Percentiles rank a stretch among this genome's conserved stretches.
Evolutionary conservation across 2,329 filamentous ascomycete genomes (phyloP).

Genomic region (Penicillium psychrosexuale): DNA sequence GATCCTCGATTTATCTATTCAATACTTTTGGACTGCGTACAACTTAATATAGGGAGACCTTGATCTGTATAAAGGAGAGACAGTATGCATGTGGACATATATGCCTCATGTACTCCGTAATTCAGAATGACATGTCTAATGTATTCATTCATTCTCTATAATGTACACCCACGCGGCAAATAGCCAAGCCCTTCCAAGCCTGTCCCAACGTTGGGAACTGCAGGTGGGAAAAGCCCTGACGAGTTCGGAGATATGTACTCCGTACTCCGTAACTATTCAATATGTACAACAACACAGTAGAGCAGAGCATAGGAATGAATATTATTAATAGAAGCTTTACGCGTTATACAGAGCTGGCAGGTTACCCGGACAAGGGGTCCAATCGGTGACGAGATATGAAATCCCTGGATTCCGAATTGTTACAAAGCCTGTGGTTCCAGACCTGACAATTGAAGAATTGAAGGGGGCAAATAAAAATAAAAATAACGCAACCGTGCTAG

Average conservation of each 20-base stretch:
- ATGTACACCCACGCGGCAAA: background rate
- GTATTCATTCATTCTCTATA: background rate
- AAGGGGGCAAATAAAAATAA: background rate
- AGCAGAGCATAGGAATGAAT: background rate
- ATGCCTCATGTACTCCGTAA: background rate
- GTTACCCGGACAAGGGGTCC: constrained; percentile 1
- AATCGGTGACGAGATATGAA: constrained; percentile 1
- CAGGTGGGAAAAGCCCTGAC: background rate
- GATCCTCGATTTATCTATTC: background rate
- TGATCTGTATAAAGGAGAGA: constrained; percentile 3
- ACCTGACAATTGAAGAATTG: background rate
- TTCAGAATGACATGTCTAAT: background rate
- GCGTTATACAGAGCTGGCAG: constrained; percentile 1
- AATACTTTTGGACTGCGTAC: background rate
- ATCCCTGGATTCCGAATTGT: constrained; percentile 11
- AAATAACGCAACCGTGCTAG: constrained; percentile 6
- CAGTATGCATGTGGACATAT: constrained; percentile 1
- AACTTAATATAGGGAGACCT: background rate
- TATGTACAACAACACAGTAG: constrained; percentile 8
- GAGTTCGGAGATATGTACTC: background rate
- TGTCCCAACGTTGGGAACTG: constrained; percentile 11
- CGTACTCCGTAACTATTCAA: background rate
- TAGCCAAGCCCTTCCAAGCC: background rate
- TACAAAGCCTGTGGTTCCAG: constrained; percentile 1
- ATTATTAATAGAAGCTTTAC: constrained; percentile 9